Evolutionary conservation across 768 basidiomycete species (phyloP).

Genomic region (Collybiopsis luxurians): DNA sequence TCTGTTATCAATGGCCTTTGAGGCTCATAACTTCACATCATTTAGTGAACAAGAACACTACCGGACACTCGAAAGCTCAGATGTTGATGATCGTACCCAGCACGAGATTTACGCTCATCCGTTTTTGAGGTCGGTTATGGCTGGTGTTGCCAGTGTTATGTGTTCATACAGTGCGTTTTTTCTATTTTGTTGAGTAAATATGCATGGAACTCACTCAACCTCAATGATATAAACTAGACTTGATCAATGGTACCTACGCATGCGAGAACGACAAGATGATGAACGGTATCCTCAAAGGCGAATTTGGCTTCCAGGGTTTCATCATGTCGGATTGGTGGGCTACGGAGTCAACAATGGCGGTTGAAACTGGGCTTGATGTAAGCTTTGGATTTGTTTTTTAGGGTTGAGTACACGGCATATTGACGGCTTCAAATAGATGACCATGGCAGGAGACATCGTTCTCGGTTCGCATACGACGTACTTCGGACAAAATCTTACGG

Average conservation of each 20-base stretch:
- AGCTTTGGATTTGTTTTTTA: slow-evolving; percentile 16
- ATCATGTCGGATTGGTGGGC: slow-evolving; percentile 78
- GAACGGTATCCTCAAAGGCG: slow-evolving; percentile 73
- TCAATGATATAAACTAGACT: no score
- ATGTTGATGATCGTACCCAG: slow-evolving; percentile 78
- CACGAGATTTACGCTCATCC: slow-evolving; percentile 75
- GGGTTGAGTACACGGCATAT: background rate
- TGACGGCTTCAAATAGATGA: slow-evolving; percentile 45
- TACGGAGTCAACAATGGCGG: slow-evolving; percentile 59
- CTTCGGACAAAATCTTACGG: slow-evolving; percentile 68
- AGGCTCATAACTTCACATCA: background rate
- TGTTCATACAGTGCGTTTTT: slow-evolving; percentile 64
- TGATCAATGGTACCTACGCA: slow-evolving; percentile 68
- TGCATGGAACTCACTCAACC: background rate
- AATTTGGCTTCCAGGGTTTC: slow-evolving; percentile 75
- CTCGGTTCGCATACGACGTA: slow-evolving; percentile 51
- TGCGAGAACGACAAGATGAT: slow-evolving; percentile 71
- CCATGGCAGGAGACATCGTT: slow-evolving; percentile 64
- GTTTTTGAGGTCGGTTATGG: slow-evolving; percentile 69
- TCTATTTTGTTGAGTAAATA: background rate
- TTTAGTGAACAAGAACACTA: slow-evolving; percentile 67
- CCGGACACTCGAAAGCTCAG: slow-evolving; percentile 53
- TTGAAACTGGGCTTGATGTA: slow-evolving; percentile 63
- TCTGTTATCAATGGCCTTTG: no score
- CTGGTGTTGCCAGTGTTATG: slow-evolving; percentile 73